Evolutionary conservation across 371 early-diverging fungal genomes (phyloP).

Genomic region (Conidiobolus incongruus): DNA sequence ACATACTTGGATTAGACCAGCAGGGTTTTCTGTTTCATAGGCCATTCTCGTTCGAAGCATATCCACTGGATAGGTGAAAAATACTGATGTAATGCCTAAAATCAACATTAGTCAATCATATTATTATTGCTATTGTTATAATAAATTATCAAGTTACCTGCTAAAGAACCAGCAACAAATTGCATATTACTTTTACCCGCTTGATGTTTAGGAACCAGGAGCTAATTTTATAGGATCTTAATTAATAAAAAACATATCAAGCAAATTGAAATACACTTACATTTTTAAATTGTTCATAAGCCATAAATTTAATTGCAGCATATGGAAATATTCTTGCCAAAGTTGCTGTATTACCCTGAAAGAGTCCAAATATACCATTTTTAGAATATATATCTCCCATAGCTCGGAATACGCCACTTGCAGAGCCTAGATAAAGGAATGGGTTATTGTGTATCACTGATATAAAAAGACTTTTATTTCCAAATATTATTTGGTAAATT

Average conservation of each 20-base stretch:
- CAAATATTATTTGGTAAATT: neutral
- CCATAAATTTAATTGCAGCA: slow-evolving; percentile 88
- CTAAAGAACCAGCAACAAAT: slow-evolving; percentile 52
- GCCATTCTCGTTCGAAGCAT: slow-evolving; percentile 84
- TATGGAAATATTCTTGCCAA: slow-evolving; percentile 87
- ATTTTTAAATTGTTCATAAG: slow-evolving; percentile 66
- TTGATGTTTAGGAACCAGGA: too few species aligned
- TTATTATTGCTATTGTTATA: too few species aligned
- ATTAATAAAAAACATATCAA: too few species aligned
- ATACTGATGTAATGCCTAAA: slow-evolving; percentile 76
- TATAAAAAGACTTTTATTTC: too few species aligned
- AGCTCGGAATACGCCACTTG: slow-evolving; percentile 66
- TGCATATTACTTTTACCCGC: too few species aligned
- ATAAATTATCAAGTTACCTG: slow-evolving; percentile 19
- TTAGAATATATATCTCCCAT: slow-evolving; percentile 38
- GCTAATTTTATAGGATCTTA: too few species aligned
- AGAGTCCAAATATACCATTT: slow-evolving; percentile 61
- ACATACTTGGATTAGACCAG: slow-evolving; percentile 14
- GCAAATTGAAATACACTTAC: slow-evolving; percentile 17
- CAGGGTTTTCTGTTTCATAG: slow-evolving; percentile 32
- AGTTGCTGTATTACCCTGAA: slow-evolving; percentile 88
- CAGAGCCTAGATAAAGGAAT: slow-evolving; percentile 49
- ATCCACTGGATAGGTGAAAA: slow-evolving; percentile 86
- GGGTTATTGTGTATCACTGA: slow-evolving; percentile 71
- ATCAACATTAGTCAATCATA: too few species aligned